Conservation (phyloP, 495 filamentous ascomycete genomes). For the Penicillium steckii region DNA sequence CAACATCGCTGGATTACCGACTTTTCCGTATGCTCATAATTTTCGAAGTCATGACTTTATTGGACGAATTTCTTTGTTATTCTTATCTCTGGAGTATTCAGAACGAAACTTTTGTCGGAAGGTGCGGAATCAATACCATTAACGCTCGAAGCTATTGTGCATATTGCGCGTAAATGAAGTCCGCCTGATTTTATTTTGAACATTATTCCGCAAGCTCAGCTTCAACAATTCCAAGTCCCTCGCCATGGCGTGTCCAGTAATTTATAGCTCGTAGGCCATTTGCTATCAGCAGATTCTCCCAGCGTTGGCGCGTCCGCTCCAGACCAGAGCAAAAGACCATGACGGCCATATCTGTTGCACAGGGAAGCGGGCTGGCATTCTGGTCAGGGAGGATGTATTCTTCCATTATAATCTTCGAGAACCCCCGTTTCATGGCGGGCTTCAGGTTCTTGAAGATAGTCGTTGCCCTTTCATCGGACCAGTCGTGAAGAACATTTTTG, state of each 20-base stretch:
- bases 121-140: too few relatives aligned
- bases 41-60: too few relatives aligned
- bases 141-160: too few relatives aligned
- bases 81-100: too few relatives aligned
- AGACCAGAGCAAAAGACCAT: constrained; percentile 37
- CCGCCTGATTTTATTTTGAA: too few relatives aligned
- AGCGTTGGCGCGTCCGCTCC: constrained; percentile 42
- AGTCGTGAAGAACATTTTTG: constrained; percentile 48
- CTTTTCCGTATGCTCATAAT: too few relatives aligned
- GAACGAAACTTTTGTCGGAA: too few relatives aligned
- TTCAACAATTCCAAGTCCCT: constrained; percentile 45
- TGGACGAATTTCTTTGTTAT: too few relatives aligned
- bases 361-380: constrained; percentile 4
- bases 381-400: constrained; percentile 34
- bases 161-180: too few relatives aligned
- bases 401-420: constrained; percentile 41
- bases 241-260: constrained; percentile 28
- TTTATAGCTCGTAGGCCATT: constrained; percentile 34
- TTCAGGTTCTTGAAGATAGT: constrained; percentile 35
- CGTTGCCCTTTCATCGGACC: constrained; percentile 40
- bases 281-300: constrained; percentile 32
- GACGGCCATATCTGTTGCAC: constrained; percentile 38
- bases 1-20: too few relatives aligned
- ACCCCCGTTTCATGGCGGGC: constrained; percentile 38
- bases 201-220: constrained; percentile 18